phyloP scores from a whole-genome alignment of 2,329 filamentous ascomycete species.

The Fusarium nelsonii region DNA sequence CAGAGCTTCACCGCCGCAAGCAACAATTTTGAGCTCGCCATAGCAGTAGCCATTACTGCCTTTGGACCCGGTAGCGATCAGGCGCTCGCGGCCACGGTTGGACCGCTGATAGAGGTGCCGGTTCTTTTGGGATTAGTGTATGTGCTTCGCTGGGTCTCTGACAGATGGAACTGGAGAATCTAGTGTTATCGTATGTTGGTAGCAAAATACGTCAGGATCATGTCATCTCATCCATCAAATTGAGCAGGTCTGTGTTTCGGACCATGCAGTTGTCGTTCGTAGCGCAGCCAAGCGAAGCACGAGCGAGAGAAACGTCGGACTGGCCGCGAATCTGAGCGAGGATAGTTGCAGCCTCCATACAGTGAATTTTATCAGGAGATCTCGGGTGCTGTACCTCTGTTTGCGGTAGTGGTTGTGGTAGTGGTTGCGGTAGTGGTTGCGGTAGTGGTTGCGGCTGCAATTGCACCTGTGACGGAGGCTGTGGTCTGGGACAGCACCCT shows the following conservation, averaged over 20 bases:
- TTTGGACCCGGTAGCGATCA: constrained; percentile 84
- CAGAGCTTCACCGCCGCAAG: constrained; percentile 92
- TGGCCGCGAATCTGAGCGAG: constrained; percentile 57
- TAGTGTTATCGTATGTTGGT: not conserved
- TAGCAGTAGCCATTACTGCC: constrained; percentile 85
- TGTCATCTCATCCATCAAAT: constrained; percentile 50
- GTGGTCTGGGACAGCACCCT: constrained; percentile 16
- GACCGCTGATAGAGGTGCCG: constrained; percentile 87
- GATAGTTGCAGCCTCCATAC: constrained; percentile 49
- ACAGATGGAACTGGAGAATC: constrained; percentile 56
- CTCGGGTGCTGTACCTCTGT: not conserved
- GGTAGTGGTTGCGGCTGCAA: not conserved
- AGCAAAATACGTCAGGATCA: constrained; percentile 2
- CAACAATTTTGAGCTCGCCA: constrained; percentile 94
- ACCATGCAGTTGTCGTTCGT: constrained; percentile 49
- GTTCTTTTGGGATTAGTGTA: constrained; percentile 84
- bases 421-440: not conserved
- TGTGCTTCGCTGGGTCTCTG: constrained; percentile 71
- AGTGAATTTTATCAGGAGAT: constrained; percentile 42
- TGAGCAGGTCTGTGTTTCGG: constrained; percentile 53
- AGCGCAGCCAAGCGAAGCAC: constrained; percentile 49
- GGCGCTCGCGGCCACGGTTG: constrained; percentile 84
- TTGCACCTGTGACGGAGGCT: not conserved
- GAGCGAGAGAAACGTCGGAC: constrained; percentile 45
- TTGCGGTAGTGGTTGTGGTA: not conserved